Conservation (phyloP, 164 flowering plant species). For the Santalum album region DNA sequence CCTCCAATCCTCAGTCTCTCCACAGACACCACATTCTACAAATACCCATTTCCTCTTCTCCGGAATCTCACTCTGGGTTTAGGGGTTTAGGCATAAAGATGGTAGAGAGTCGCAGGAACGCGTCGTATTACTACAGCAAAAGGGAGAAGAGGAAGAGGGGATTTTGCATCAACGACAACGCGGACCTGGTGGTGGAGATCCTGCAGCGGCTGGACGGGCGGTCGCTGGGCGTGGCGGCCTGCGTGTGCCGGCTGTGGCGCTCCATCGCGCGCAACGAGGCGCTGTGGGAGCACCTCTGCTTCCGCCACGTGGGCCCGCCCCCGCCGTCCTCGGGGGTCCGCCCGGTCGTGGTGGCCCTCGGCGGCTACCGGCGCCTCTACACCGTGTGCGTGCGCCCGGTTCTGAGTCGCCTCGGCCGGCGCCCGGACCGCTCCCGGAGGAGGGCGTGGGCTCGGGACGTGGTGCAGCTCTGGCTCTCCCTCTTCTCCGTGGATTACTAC, state of each 20-base stretch:
- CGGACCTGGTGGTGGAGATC: conserved; percentile 62
- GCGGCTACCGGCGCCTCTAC: conserved; percentile 70
- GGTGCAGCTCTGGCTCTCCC: conserved; percentile 65
- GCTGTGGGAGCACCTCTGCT: conserved; percentile 81
- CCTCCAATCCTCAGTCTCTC: neutral
- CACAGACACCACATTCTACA: no score
- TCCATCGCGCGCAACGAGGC: conserved; percentile 55
- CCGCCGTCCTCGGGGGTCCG: conserved; percentile 23
- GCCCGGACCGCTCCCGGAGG: conserved; percentile 4
- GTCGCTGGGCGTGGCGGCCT: conserved; percentile 62
- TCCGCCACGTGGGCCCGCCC: conserved; percentile 58
- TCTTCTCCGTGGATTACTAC: conserved; percentile 78
- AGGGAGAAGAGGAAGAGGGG: neutral
- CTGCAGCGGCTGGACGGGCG: conserved; percentile 74
- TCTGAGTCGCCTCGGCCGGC: conserved; percentile 32
- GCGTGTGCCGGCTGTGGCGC: conserved; percentile 83
- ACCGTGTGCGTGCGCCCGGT: conserved; percentile 57
- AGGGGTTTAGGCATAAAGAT: no score
- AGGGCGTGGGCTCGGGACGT: conserved; percentile 46
- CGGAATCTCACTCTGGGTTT: no score
- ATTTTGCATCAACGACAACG: conserved; percentile 70
- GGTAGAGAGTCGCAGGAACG: no score
- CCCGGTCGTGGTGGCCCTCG: conserved; percentile 64
- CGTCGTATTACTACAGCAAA: no score
- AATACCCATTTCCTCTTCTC: no score